Evolutionary conservation across 73 alveolate species (phyloP).

Genomic region (Effrenium voratum): DNA sequence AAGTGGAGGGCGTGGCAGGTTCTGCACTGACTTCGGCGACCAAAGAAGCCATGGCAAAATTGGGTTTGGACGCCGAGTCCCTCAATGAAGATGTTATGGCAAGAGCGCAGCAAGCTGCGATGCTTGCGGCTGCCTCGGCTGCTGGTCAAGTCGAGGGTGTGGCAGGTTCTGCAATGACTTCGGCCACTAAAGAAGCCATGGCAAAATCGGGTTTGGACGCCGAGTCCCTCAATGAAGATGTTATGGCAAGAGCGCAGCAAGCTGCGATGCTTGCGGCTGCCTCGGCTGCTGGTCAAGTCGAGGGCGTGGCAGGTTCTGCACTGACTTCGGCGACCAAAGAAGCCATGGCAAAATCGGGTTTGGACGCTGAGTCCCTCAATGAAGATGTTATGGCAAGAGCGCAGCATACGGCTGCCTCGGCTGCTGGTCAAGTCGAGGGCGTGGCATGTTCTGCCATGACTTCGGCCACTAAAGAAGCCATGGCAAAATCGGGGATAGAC

Average conservation of each 20-base stretch:
- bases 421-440: background rate
- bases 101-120: background rate
- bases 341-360: background rate
- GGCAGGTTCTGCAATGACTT: conserved; percentile 7
- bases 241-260: too few relatives aligned
- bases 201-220: background rate
- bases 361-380: background rate
- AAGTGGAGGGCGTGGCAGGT: background rate
- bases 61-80: background rate
- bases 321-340: background rate
- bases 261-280: too few relatives aligned
- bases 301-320: too few relatives aligned
- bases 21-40: background rate
- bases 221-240: background rate
- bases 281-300: background rate
- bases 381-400: background rate
- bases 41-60: background rate
- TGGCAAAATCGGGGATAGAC: background rate
- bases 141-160: background rate
- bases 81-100: background rate
- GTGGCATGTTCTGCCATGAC: background rate
- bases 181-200: background rate
- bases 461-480: background rate
- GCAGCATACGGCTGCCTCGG: background rate
- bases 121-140: background rate